Percentiles rank a stretch among this genome's conserved stretches.
Conservation (phyloP, 257 asterid species). For the Solanum okadae region DNA sequence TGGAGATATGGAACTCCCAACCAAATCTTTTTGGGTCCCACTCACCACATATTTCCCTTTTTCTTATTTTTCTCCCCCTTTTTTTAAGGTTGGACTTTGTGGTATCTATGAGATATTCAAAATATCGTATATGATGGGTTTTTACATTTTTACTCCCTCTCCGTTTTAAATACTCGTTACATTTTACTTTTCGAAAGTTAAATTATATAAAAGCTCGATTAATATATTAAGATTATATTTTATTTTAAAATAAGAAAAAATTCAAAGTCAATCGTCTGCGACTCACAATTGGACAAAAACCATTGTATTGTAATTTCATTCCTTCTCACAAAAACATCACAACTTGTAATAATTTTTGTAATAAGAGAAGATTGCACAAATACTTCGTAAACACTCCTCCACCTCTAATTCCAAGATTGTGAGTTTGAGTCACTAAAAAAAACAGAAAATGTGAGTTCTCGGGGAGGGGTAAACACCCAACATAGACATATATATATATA, state of each 20-base stretch:
- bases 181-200: background rate
- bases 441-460: too few relatives aligned
- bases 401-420: too few relatives aligned
- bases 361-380: background rate
- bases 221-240: background rate
- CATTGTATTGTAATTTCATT: too few relatives aligned
- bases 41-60: background rate
- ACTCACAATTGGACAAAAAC: too few relatives aligned
- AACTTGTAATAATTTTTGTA: background rate
- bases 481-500: too few relatives aligned
- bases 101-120: background rate
- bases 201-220: background rate
- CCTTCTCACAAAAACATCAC: background rate
- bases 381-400: too few relatives aligned
- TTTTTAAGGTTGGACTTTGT: background rate
- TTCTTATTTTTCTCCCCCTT: background rate
- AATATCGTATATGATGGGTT: background rate
- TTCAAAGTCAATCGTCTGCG: too few relatives aligned
- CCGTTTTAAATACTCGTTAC: background rate
- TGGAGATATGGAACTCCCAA: slow-evolving; percentile 22
- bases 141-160: background rate
- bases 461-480: background rate
- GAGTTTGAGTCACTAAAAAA: background rate
- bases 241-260: too few relatives aligned
- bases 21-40: slow-evolving; percentile 30